Evolutionary conservation across 257 asterid species (phyloP).

Genomic region (Ehretia macrophylla): DNA sequence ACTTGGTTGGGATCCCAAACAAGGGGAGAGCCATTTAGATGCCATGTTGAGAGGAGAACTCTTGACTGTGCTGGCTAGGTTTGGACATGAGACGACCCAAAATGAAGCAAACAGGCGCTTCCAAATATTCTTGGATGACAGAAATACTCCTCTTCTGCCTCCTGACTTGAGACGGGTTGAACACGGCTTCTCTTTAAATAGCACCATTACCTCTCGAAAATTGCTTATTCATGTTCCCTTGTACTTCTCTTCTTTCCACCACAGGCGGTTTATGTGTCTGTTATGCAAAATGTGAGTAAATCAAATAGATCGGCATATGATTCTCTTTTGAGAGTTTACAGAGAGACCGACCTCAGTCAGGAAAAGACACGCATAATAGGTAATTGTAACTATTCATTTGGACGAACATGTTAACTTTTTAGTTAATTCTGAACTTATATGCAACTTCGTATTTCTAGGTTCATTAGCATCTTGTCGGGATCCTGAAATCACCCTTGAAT

Average conservation of each 20-base stretch:
- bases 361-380: slow-evolving; percentile 68
- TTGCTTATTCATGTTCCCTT: background rate
- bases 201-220: background rate
- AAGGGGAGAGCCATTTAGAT: slow-evolving; percentile 35
- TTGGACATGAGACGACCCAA: slow-evolving; percentile 32
- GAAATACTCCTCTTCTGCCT: slow-evolving; percentile 28
- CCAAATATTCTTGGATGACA: slow-evolving; percentile 26
- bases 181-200: background rate
- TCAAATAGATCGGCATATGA: slow-evolving; percentile 74
- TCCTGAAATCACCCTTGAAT: slow-evolving; percentile 24
- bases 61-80: slow-evolving; percentile 25
- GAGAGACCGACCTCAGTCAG: slow-evolving; percentile 96
- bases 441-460: slow-evolving; percentile 18
- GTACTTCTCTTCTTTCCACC: background rate
- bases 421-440: background rate
- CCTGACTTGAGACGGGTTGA: slow-evolving; percentile 35
- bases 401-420: background rate
- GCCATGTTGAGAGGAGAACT: slow-evolving; percentile 34
- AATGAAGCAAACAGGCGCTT: slow-evolving; percentile 40
- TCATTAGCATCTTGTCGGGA: slow-evolving; percentile 32
- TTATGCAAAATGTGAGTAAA: slow-evolving; percentile 51
- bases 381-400: slow-evolving; percentile 10
- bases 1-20: slow-evolving; percentile 34
- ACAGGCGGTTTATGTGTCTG: slow-evolving; percentile 71
- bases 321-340: slow-evolving; percentile 65